Conservation (phyloP, 768 basidiomycete species). For the Cystobasidiopsis lactophilus region DNA sequence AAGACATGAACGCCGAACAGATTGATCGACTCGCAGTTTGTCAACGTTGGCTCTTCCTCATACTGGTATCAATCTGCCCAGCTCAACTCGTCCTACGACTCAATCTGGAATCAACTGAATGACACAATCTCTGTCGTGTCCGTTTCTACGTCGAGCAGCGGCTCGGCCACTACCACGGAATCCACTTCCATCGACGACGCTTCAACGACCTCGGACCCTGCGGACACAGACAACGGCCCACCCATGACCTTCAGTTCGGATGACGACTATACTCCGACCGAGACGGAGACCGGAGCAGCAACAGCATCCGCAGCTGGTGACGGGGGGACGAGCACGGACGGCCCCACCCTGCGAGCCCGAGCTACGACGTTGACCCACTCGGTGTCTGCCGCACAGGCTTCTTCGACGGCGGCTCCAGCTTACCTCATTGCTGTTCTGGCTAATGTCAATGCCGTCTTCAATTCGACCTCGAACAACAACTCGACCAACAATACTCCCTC, state of each 20-base stretch:
- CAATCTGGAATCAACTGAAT: slow-evolving; percentile 23
- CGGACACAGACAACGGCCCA: slow-evolving; percentile 7
- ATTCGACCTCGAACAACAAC: slow-evolving; percentile 32
- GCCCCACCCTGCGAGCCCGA: not conserved
- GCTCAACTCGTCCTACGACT: slow-evolving; percentile 35
- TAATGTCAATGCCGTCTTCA: slow-evolving; percentile 37
- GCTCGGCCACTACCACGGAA: not conserved
- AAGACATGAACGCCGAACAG: slow-evolving; percentile 24
- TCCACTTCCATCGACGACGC: slow-evolving; percentile 17
- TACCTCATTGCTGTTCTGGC: slow-evolving; percentile 39
- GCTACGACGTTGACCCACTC: not conserved
- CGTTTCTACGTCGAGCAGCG: too few relatives aligned
- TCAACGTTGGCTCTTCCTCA: slow-evolving; percentile 29
- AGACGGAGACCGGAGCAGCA: not conserved
- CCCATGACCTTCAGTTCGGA: not conserved
- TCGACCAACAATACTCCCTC: slow-evolving; percentile 19
- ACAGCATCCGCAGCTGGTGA: not conserved
- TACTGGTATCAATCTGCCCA: slow-evolving; percentile 37
- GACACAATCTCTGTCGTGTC: not conserved
- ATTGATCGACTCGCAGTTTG: slow-evolving; percentile 36
- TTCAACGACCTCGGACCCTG: slow-evolving; percentile 21
- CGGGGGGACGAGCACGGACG: not conserved
- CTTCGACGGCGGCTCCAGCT: slow-evolving; percentile 11
- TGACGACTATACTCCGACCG: not conserved
- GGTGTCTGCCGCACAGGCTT: not conserved